phyloP scores from a whole-genome alignment of 73 alveolate species.

The Stentor roeselii region DNA sequence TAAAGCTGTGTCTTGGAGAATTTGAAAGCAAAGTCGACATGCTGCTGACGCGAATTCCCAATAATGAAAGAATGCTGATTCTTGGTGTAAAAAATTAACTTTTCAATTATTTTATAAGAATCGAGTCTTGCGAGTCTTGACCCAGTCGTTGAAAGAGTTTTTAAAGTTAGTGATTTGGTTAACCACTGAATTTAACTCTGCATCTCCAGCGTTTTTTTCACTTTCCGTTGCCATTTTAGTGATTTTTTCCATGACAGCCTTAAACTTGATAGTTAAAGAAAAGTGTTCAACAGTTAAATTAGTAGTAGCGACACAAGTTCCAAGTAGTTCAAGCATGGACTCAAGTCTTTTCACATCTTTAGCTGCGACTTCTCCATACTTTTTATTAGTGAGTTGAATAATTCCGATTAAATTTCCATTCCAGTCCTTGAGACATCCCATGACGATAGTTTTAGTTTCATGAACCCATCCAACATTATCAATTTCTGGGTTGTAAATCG shows the following conservation, averaged over 20 bases:
- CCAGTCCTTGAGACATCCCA: constrained; percentile 15
- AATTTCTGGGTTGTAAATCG: background rate
- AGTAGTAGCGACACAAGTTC: background rate
- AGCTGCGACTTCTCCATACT: background rate
- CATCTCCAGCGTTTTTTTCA: background rate
- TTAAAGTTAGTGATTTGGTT: background rate
- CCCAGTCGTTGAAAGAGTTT: constrained; percentile 11
- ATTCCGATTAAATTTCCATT: constrained; percentile 12
- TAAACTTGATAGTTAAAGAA: background rate
- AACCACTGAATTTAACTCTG: background rate
- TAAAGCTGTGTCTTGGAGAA: background rate
- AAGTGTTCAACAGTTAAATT: background rate
- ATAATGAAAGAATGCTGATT: background rate
- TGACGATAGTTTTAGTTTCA: background rate
- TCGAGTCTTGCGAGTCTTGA: background rate
- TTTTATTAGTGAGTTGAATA: constrained; percentile 16
- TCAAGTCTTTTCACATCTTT: constrained; percentile 6
- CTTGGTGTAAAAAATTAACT: background rate
- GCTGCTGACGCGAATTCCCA: background rate
- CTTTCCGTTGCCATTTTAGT: background rate
- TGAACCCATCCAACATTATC: constrained; percentile 21
- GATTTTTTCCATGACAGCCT: background rate
- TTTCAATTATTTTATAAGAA: background rate
- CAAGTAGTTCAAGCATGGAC: background rate
- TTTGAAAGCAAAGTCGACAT: background rate